phyloP scores from a whole-genome alignment of 352 stramenopile species.

The Phytophthora constricta region DNA sequence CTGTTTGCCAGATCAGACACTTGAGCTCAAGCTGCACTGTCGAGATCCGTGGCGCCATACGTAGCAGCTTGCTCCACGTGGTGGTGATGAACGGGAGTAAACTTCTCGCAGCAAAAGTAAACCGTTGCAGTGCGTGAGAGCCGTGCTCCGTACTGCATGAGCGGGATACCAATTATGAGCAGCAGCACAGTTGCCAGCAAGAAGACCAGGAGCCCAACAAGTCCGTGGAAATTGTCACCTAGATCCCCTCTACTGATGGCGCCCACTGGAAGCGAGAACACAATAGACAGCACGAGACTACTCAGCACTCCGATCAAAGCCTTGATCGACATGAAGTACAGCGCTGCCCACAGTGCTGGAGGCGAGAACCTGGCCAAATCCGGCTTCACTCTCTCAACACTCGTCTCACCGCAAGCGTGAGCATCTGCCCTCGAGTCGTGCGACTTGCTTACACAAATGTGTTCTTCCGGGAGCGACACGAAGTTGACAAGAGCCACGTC shows the following conservation, averaged over 20 bases:
- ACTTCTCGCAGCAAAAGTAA: conserved; percentile 77
- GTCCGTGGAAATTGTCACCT: conserved; percentile 47
- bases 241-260: conserved; percentile 42
- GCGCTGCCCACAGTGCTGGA: conserved; percentile 44
- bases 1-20: neutral
- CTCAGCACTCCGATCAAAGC: conserved; percentile 59
- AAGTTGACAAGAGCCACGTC: conserved; percentile 75
- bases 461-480: conserved; percentile 53
- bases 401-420: conserved; percentile 40
- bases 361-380: conserved; percentile 54
- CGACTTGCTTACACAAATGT: conserved; percentile 54
- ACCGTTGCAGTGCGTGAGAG: conserved; percentile 55
- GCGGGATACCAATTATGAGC: conserved; percentile 51
- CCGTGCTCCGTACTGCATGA: conserved; percentile 60
- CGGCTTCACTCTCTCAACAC: conserved; percentile 55
- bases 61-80: conserved; percentile 36
- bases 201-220: conserved; percentile 55
- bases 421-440: conserved; percentile 40
- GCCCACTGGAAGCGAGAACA: conserved; percentile 57
- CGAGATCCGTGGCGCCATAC: conserved; percentile 46
- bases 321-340: conserved; percentile 76
- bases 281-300: conserved; percentile 55
- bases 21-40: conserved; percentile 11
- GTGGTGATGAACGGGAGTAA: conserved; percentile 46
- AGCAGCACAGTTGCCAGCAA: conserved; percentile 52